Evolutionary conservation across 2,329 filamentous ascomycete species (phyloP).

Genomic region (Gnomoniopsis sp.): DNA sequence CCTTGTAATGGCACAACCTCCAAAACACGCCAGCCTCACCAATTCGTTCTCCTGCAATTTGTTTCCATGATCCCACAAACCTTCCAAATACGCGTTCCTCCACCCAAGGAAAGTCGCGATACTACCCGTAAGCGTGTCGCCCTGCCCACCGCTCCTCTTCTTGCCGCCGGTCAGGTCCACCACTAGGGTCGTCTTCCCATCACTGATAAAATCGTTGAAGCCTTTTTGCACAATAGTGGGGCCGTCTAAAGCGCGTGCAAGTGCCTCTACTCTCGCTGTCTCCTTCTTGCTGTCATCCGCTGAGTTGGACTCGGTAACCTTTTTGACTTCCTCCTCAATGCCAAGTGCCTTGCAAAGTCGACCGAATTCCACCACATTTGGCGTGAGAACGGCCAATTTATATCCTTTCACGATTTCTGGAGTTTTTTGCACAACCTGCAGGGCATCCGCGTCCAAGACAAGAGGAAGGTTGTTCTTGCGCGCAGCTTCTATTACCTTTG

Average conservation of each 20-base stretch:
- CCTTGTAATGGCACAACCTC: slow-evolving; percentile 81
- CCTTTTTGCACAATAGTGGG: slow-evolving; percentile 94
- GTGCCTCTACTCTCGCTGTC: slow-evolving; percentile 53
- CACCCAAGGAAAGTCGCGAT: slow-evolving; percentile 87
- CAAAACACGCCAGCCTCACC: slow-evolving; percentile 78
- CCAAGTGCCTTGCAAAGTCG: slow-evolving; percentile 73
- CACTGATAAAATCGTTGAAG: slow-evolving; percentile 73
- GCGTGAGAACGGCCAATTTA: slow-evolving; percentile 80
- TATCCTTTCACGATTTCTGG: slow-evolving; percentile 80
- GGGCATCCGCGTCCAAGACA: slow-evolving; percentile 87
- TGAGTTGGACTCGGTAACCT: slow-evolving; percentile 31
- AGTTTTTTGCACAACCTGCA: slow-evolving; percentile 71
- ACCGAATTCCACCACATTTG: slow-evolving; percentile 91
- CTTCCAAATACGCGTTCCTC: slow-evolving; percentile 81
- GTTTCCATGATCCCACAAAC: slow-evolving; percentile 66
- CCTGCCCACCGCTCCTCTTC: slow-evolving; percentile 92
- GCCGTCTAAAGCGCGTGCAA: slow-evolving; percentile 76
- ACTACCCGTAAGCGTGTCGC: slow-evolving; percentile 88
- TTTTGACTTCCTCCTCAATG: slow-evolving; percentile 52
- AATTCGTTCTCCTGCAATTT: slow-evolving; percentile 41
- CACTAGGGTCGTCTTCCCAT: slow-evolving; percentile 70
- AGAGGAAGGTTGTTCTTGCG: slow-evolving; percentile 69
- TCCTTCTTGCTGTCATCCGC: slow-evolving; percentile 30
- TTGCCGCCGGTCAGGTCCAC: slow-evolving; percentile 76
- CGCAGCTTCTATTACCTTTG: slow-evolving; percentile 74